Percentiles rank a stretch among this genome's conserved stretches.
phyloP scores from a whole-genome alignment of 805 yeast species.

The Monosporozyma yasuniensis region DNA sequence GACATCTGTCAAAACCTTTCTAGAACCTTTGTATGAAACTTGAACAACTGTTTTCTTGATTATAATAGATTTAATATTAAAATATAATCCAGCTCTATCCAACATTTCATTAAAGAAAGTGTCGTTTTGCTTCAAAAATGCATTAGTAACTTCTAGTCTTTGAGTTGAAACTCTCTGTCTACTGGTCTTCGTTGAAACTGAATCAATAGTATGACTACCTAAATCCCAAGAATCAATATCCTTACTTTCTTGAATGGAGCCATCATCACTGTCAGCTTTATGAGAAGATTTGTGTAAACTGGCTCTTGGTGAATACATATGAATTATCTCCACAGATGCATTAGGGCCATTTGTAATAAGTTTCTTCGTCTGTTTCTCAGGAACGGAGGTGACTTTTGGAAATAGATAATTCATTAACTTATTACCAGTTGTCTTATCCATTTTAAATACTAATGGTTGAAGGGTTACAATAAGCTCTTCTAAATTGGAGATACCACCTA shows the following conservation, averaged over 20 bases:
- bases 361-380: background rate
- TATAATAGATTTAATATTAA: slow-evolving; percentile 51
- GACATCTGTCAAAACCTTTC: slow-evolving; percentile 49
- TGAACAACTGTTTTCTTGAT: slow-evolving; percentile 41
- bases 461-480: slow-evolving; percentile 40
- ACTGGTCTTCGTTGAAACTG: background rate
- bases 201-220: slow-evolving; percentile 4
- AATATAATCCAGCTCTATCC: slow-evolving; percentile 56
- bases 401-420: slow-evolving; percentile 40
- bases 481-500: slow-evolving; percentile 57
- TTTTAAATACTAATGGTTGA: slow-evolving; percentile 47
- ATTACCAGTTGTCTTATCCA: slow-evolving; percentile 48
- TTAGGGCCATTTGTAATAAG: background rate
- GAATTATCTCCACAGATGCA: background rate
- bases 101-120: slow-evolving; percentile 49
- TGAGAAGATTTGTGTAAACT: background rate
- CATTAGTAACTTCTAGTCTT: slow-evolving; percentile 1
- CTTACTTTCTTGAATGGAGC: slow-evolving; percentile 5
- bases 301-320: background rate
- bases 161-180: slow-evolving; percentile 5
- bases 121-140: slow-evolving; percentile 1
- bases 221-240: slow-evolving; percentile 16
- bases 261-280: background rate
- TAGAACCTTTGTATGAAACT: slow-evolving; percentile 62
- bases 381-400: slow-evolving; percentile 26